Evolutionary conservation across 23 red algal species (phyloP), one percentile per base, ranked within the genome.

Genomic region (Pyropia haitanensis): DNA sequence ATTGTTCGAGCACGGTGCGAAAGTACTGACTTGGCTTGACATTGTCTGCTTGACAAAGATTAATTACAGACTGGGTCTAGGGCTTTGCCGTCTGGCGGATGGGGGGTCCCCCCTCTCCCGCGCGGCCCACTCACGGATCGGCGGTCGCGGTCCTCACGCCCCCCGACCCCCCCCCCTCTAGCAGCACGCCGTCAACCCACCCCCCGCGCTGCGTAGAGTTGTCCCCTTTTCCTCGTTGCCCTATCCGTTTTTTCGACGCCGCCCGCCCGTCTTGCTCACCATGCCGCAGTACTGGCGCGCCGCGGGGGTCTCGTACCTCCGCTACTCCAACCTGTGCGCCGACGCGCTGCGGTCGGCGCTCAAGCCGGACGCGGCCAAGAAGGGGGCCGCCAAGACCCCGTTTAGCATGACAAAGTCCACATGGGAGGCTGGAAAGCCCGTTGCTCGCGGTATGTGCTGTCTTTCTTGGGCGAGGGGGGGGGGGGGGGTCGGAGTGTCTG

Each of bases 221-320:
- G n/a, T n/a, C n/a, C n/a, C n/a, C 54, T 2, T 6, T 6, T 6
- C 20, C 20, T 58, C 54, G 2, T 5, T 27, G 56, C 23, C 9
- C 56, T 10, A 12, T 14, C 27, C n/a, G n/a, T 60, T 24, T 10
- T 0, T 3, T 60, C 8, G 27, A 60, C 23, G 5, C 23, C 9
- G 56, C 33, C 62, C 27, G 17, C 19, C 62, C 30, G 56, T 51
- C 49, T 13, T 21, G 5, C 9, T 34, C 28, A 73, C 6, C 53
- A 96, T 96, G 91, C 73, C 75, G 34, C 91, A 96, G 68, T 85
- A 88, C 34, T 96, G 91, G 91, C 83, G 91, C 24, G 81, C 71
- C 31, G 91, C 91, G 17, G 91, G 91, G 9, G 72, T 96, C 48
- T 81, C 75, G 20, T 96, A 88, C 52, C 71, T 96, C 0, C 71